A percentile compares a stretch with the other conserved stretches of the same genome.
These are phyloP conservation scores for Rubroshorea leprosula DNA, from an alignment of 345 rosid species.

Conservation along the genomic window DNA sequence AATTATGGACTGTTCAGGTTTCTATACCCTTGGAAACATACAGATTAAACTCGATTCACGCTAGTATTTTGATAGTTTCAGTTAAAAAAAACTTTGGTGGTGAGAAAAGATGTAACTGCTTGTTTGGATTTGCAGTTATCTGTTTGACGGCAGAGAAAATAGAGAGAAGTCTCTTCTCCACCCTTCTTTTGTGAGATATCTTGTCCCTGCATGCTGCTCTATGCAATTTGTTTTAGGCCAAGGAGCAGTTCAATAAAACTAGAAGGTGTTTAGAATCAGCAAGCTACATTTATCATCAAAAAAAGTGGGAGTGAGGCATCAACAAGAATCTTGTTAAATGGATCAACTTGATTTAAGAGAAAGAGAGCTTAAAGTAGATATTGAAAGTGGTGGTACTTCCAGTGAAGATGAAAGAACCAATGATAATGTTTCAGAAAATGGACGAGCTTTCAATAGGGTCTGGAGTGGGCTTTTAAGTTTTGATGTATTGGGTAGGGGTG, in stretches of 20 bases:
- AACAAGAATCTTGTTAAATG: slow-evolving; percentile 19
- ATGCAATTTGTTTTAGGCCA: background rate
- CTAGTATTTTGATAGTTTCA: background rate
- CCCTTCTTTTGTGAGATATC: background rate
- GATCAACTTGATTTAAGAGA: slow-evolving; percentile 28
- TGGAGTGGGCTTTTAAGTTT: slow-evolving; percentile 23
- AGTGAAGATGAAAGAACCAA: slow-evolving; percentile 37
- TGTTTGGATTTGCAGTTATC: background rate
- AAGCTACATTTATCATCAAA: background rate
- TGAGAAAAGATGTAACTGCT: background rate
- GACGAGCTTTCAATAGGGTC: slow-evolving; percentile 20
- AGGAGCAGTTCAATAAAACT: background rate
- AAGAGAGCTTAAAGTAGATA: slow-evolving; percentile 39
- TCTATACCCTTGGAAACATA: background rate
- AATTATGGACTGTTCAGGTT: background rate
- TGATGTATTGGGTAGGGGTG: slow-evolving; percentile 19
- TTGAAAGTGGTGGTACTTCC: slow-evolving; percentile 51
- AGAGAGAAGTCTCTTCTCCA: background rate
- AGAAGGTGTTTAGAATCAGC: background rate
- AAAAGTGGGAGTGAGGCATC: slow-evolving; percentile 9
- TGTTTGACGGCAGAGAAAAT: background rate
- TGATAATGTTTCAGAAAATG: slow-evolving; percentile 24
- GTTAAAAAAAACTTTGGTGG: background rate
- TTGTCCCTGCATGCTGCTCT: background rate
- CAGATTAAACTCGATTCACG: background rate